phyloP scores from a whole-genome alignment of 495 filamentous ascomycete species.

The Sabuloglossum arenarium region DNA sequence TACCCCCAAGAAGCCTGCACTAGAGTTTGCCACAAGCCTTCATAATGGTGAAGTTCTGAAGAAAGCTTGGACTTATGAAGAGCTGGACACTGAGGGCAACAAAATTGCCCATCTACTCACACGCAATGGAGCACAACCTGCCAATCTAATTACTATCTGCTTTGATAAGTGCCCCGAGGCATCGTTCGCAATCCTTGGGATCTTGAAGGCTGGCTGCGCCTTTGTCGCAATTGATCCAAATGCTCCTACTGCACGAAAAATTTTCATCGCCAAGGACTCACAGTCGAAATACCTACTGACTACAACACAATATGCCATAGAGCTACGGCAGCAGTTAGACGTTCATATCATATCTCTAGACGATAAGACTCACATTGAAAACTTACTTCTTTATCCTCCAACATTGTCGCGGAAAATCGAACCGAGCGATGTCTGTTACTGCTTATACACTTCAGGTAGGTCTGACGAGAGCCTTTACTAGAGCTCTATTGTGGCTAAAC shows the following conservation, averaged over 20 bases:
- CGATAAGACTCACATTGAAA: neutral
- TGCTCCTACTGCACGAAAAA: constrained; percentile 37
- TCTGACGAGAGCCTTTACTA: neutral
- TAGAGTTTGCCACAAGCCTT: constrained; percentile 35
- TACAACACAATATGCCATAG: constrained; percentile 13
- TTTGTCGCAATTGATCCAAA: constrained; percentile 57
- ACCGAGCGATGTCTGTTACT: constrained; percentile 38
- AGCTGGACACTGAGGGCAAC: constrained; percentile 40
- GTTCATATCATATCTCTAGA: constrained; percentile 20
- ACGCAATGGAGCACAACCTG: constrained; percentile 16
- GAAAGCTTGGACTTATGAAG: constrained; percentile 35
- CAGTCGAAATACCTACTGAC: constrained; percentile 30
- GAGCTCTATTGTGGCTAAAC: neutral
- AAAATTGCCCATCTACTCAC: constrained; percentile 33
- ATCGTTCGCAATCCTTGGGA: constrained; percentile 58
- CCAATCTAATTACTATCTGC: constrained; percentile 46
- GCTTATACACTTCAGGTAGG: constrained; percentile 56
- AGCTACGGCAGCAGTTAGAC: constrained; percentile 13
- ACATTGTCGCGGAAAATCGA: constrained; percentile 11
- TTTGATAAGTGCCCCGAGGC: constrained; percentile 67
- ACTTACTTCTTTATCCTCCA: constrained; percentile 7
- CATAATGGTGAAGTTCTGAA: constrained; percentile 14
- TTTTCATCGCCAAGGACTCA: constrained; percentile 47
- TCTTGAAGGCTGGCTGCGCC: constrained; percentile 61
- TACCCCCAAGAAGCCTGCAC: constrained; percentile 27